A percentile compares a stretch with the other conserved stretches of the same genome.
Evolutionary conservation across 208 protist genomes (phyloP).

Genomic region (Crithidia thermophila): DNA sequence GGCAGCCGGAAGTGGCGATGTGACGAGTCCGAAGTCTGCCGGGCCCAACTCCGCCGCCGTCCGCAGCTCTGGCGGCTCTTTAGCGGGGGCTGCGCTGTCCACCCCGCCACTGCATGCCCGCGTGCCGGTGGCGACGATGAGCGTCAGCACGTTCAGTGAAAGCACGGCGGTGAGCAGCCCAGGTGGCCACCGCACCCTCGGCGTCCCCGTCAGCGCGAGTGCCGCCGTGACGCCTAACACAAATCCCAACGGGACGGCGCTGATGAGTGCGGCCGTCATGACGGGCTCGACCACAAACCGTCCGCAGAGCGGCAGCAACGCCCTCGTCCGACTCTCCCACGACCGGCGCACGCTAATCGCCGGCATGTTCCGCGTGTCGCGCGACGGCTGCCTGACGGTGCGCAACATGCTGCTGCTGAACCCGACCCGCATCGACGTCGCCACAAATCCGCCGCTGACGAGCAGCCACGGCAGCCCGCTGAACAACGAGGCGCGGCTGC

Average conservation of each 20-base stretch:
- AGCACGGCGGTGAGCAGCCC: not conserved
- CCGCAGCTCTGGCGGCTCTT: not conserved
- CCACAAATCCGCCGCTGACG: not conserved
- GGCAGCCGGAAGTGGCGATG: not conserved
- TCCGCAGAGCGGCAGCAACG: conserved; percentile 15
- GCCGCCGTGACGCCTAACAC: not conserved
- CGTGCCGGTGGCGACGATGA: conserved; percentile 6
- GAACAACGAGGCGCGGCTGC: not conserved
- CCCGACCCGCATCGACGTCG: conserved; percentile 36
- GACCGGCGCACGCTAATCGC: conserved; percentile 60
- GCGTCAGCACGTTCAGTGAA: not conserved
- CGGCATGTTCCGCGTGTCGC: conserved; percentile 77
- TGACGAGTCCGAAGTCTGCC: conserved; percentile 12
- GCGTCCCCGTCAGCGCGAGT: not conserved
- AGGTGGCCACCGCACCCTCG: not conserved
- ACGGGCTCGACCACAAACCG: not conserved
- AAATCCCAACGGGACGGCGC: not conserved
- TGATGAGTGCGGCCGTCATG: no score
- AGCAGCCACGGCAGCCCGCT: conserved; percentile 1
- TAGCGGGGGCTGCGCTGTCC: not conserved
- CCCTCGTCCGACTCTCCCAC: conserved; percentile 62
- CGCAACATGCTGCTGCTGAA: conserved; percentile 85
- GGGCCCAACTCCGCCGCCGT: not conserved
- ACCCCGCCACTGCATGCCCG: conserved; percentile 10
- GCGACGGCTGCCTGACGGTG: conserved; percentile 79